phyloP scores from a whole-genome alignment of 2,329 filamentous ascomycete species.

The Didymella exigua region DNA sequence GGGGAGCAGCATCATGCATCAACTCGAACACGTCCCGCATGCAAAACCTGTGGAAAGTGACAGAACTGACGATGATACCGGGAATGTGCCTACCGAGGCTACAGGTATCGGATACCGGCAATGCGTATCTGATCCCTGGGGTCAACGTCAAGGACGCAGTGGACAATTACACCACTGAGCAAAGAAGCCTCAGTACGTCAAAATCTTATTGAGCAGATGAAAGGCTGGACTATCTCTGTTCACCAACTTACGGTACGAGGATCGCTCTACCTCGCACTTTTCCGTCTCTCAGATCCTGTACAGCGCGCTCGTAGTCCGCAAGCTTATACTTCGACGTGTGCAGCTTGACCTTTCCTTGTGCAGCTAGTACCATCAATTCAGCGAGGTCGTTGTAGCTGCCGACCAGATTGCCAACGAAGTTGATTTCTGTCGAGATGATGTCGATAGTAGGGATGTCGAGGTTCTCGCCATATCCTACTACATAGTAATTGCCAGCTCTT shows the following conservation, averaged over 20 bases:
- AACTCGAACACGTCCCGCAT: conserved; percentile 32
- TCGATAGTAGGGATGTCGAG: conserved; percentile 8
- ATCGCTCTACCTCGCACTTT: conserved; percentile 1
- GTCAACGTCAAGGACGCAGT: conserved; percentile 17
- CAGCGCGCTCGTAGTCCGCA: neutral
- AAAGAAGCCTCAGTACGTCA: conserved; percentile 2
- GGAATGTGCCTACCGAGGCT: conserved; percentile 26
- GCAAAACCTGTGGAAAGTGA: conserved; percentile 37
- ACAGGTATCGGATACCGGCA: conserved; percentile 9
- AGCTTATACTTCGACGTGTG: conserved; percentile 12
- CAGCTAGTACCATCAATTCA: conserved; percentile 8
- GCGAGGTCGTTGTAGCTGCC: conserved; percentile 13
- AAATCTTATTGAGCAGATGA: neutral
- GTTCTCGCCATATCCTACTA: conserved; percentile 10
- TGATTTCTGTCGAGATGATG: conserved; percentile 8
- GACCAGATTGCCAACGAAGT: conserved; percentile 6
- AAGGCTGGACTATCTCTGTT: too few species aligned
- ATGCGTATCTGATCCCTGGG: conserved; percentile 18
- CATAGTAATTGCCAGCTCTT: conserved; percentile 8
- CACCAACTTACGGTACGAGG: neutral
- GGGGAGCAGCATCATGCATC: conserved; percentile 38
- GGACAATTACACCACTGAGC: neutral
- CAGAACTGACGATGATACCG: conserved; percentile 37
- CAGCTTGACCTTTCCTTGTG: conserved; percentile 8
- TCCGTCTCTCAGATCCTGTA: conserved; percentile 8